Evolutionary conservation across 208 protist species (phyloP).

Genomic region (Perkinsela sp.): DNA sequence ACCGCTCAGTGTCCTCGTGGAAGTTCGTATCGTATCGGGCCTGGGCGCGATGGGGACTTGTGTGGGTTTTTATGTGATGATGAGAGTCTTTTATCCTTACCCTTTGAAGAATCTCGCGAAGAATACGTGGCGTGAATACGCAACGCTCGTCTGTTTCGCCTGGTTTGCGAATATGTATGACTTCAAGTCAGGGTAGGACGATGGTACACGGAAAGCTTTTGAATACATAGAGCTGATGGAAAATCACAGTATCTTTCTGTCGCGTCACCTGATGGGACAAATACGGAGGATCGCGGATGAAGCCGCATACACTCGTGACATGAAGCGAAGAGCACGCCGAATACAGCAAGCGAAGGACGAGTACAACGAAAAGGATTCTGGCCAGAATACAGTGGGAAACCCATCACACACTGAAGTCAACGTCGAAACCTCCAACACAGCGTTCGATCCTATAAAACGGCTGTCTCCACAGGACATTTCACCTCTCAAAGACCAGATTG

Average conservation of each 20-base stretch:
- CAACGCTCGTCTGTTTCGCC: too few species aligned
- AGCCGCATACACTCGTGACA: constrained; percentile 51
- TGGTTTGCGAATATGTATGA: too few species aligned
- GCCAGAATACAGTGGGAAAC: neutral
- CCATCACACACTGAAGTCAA: neutral
- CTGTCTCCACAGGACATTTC: neutral
- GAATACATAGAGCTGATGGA: constrained; percentile 64
- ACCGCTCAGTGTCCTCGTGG: neutral
- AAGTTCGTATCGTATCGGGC: too few species aligned
- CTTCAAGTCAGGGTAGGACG: constrained; percentile 63
- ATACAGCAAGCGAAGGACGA: constrained; percentile 63
- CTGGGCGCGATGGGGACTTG: too few species aligned
- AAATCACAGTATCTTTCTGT: constrained; percentile 20
- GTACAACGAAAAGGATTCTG: constrained; percentile 16
- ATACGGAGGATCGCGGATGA: constrained; percentile 53
- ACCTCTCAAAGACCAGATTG: neutral
- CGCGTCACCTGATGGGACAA: constrained; percentile 37
- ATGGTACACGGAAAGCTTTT: constrained; percentile 37
- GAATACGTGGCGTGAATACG: too few species aligned
- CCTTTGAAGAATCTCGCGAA: too few species aligned
- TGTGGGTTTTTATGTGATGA: too few species aligned
- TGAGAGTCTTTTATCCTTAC: too few species aligned
- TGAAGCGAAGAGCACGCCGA: constrained; percentile 61
- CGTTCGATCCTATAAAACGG: neutral
- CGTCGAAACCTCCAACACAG: too few species aligned